These are phyloP conservation scores for Dioscorea dumetorum DNA, from an alignment of 106 monocot genomes.

Conservation along the genomic window DNA sequence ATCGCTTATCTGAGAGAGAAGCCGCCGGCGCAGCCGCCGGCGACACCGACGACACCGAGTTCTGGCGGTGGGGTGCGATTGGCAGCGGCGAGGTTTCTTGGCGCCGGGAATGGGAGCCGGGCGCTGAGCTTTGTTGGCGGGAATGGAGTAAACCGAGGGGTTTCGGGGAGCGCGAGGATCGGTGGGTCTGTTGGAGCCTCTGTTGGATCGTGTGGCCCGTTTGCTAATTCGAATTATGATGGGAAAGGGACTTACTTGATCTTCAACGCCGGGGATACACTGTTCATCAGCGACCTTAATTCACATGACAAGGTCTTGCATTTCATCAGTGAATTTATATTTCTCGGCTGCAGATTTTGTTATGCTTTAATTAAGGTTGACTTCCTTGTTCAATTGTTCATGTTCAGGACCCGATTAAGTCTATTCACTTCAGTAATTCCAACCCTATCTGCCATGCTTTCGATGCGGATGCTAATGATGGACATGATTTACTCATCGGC, in stretches of 20 bases:
- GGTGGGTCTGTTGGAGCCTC: slow-evolving; percentile 41
- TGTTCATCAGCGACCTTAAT: slow-evolving; percentile 88
- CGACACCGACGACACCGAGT: slow-evolving; percentile 28
- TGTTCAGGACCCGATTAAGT: slow-evolving; percentile 82
- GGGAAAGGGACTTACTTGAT: slow-evolving; percentile 77
- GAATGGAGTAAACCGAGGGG: slow-evolving; percentile 56
- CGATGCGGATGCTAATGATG: slow-evolving; percentile 84
- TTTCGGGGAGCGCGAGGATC: slow-evolving; percentile 44
- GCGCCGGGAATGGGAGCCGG: slow-evolving; percentile 49
- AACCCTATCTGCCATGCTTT: slow-evolving; percentile 88
- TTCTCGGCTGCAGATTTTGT: slow-evolving; percentile 1
- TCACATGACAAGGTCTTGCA: slow-evolving; percentile 78
- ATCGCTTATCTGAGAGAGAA: slow-evolving; percentile 65
- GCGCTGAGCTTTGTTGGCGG: slow-evolving; percentile 55
- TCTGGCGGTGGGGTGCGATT: slow-evolving; percentile 34
- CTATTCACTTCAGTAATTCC: slow-evolving; percentile 74
- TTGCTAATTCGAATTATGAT: slow-evolving; percentile 54
- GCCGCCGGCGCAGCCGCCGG: slow-evolving; percentile 33
- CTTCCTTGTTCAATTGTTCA: neutral
- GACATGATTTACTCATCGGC: slow-evolving; percentile 95
- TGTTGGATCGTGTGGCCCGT: slow-evolving; percentile 27
- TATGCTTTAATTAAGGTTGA: slow-evolving; percentile 3
- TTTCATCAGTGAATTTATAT: neutral
- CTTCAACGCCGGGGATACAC: slow-evolving; percentile 80
- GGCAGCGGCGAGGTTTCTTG: slow-evolving; percentile 54